Evolutionary conservation across 805 yeast genomes (phyloP).

Genomic region (Ogataea dorogensis): DNA sequence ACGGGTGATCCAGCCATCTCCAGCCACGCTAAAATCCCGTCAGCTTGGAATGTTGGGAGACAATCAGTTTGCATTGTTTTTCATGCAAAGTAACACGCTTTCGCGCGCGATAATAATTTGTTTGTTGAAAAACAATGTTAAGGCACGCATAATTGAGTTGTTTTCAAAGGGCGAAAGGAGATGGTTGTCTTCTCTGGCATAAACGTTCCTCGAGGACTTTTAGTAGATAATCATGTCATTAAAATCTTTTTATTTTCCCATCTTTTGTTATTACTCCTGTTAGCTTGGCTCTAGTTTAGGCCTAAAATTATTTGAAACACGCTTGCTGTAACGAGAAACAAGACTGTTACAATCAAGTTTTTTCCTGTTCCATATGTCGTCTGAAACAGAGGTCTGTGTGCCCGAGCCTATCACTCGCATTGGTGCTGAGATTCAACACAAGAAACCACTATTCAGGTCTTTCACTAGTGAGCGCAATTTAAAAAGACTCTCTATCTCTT

Average conservation of each 20-base stretch:
- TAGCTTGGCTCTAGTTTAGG: not conserved
- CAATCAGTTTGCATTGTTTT: slow-evolving; percentile 1
- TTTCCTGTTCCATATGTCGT: not conserved
- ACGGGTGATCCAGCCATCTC: not conserved
- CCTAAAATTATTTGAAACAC: slow-evolving; percentile 2
- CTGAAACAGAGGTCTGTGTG: slow-evolving; percentile 3
- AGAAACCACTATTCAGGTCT: slow-evolving; percentile 23
- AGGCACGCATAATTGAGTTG: slow-evolving; percentile 5
- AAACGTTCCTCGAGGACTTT: not conserved
- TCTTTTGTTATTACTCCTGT: not conserved
- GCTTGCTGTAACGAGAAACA: not conserved
- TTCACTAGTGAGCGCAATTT: slow-evolving; percentile 16
- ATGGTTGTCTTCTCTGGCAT: slow-evolving; percentile 1
- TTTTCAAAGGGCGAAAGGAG: slow-evolving; percentile 5
- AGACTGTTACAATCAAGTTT: slow-evolving; percentile 3
- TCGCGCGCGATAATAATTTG: not conserved
- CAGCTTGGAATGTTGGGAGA: slow-evolving; percentile 2
- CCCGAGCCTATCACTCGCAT: slow-evolving; percentile 6
- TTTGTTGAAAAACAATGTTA: not conserved
- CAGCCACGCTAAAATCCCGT: not conserved
- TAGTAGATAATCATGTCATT: not conserved
- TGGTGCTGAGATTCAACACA: slow-evolving; percentile 7
- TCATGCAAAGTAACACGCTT: slow-evolving; percentile 2
- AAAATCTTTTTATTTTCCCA: not conserved
- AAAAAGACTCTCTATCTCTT: slow-evolving; percentile 15